Evolutionary conservation across 2,329 filamentous ascomycete genomes (phyloP), one percentile per base, ranked within the genome.

Genomic region (Curvularia sp.): DNA sequence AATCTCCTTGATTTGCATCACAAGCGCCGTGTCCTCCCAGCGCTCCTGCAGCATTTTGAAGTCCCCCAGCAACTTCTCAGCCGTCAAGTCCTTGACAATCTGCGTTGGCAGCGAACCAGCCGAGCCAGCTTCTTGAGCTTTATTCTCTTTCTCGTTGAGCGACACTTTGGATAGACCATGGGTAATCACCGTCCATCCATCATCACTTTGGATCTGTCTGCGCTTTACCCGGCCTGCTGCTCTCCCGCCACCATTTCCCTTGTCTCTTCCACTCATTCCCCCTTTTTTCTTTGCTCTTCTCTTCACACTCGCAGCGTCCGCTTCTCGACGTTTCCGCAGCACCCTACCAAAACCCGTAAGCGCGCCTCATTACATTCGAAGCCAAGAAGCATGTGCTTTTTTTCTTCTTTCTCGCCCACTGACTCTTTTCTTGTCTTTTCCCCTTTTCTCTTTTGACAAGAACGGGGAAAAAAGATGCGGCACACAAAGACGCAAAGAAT

Each of bases 131-230:
- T 36, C 15, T 42, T 32, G 15, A n/a, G n/a, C n/a, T 19, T 47
- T 21, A 18, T 50, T 21, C 30, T 54, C 46, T 55, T 57, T 28
- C 18, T 36, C 36, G 6, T 32, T 18, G 28, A 64, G 18, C 1
- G 58, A 60, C 9, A 68, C 21, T 1, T 58, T 64, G 12, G 61
- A 54, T 1, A 69, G 19, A 0, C 67, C 61, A 54, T 75, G 73
- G 15, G 74, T 74, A n/a, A 78, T 67, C 0, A 77, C 66, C 2
- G 72, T 77, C 76, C 76, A 78, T 3, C 75, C 76, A 63, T 77
- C 74, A 0, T 65, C 66, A 13, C 66, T 59, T 13, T 65, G 60
- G 5, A 77, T 60, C 49, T 73, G 58, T 43, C 66, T 67, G 48
- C 73, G 66, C 59, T 75, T 77, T 54, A 72, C 66, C 50, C 71